Evolutionary conservation across 2,329 filamentous ascomycete species (phyloP), one percentile per base, ranked within the genome.

Genomic region (Calonectria pseudoturangicola): DNA sequence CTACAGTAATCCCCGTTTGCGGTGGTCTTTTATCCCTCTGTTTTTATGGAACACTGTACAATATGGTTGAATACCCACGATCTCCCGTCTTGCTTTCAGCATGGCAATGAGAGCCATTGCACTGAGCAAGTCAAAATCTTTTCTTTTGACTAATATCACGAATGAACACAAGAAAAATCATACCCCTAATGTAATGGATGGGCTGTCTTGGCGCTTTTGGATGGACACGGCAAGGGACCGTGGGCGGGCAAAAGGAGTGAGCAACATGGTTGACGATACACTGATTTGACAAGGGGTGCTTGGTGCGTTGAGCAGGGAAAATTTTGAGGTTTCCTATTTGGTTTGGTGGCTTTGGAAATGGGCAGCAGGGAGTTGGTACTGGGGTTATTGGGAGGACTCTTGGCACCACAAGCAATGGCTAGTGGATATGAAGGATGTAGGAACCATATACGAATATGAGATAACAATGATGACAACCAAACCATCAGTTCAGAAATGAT

Each of bases 141-240:
- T 60, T 64, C 72, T 73, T 72, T 68, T 67, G 28, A 73, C 69
- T 76, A 69, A 75, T 36, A 41, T 76, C 47, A 80, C 68, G 77
- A 76, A 78, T 79, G 74, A 74, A 75, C 51, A 72, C 73, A 78
- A 62, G 70, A 43, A 54, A 73, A 73, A 77, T 72, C 79, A 79
- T 76, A 77, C 74, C 77, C 77, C 77, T 80, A 80, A 80, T 80
- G 76, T 80, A 80, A 80, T 80, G 79, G 72, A 75, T 73, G 75
- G 65, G 73, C 65, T 73, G 66, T 74, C 70, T 68, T 73, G 77
- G 79, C 76, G 79, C 79, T 79, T 72, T 73, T 58, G 73, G 65
- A 70, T 74, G 65, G 62, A 67, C 71, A 71, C 18, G 68, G 58
- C 71, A 72, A 70, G 58, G 68, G 64, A 72, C 43, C 65, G 72